These are phyloP conservation scores for Pascua guehoae DNA, from an alignment of 1,284 basidiomycete genomes.

Conservation along the genomic window DNA sequence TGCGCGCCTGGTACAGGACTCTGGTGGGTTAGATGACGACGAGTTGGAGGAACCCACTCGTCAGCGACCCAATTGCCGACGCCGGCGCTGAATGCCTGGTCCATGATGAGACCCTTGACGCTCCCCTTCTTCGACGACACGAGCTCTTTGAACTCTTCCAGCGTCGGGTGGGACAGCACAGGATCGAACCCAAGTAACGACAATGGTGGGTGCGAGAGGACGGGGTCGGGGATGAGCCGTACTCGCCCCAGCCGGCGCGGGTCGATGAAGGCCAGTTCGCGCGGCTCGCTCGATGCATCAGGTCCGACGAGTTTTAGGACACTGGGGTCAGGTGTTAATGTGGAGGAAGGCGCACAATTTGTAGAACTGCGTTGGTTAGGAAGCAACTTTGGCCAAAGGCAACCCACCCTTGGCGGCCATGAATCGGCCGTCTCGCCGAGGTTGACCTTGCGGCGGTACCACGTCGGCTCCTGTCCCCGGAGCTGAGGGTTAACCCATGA, in stretches of 20 bases:
- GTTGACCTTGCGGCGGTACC: conserved; percentile 59
- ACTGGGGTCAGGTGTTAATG: conserved; percentile 45
- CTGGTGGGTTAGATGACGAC: conserved; percentile 46
- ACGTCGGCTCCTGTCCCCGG: conserved; percentile 60
- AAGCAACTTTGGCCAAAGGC: neutral
- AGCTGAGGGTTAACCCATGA: conserved; percentile 52
- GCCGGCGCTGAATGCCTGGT: conserved; percentile 76
- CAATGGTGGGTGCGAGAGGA: conserved; percentile 61
- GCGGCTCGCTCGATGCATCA: conserved; percentile 22
- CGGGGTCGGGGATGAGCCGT: conserved; percentile 60
- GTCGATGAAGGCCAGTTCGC: conserved; percentile 46
- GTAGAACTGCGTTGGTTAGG: conserved; percentile 24
- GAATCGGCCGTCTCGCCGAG: conserved; percentile 53
- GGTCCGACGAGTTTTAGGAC: conserved; percentile 39
- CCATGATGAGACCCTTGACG: conserved; percentile 72
- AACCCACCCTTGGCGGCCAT: conserved; percentile 76
- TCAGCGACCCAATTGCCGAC: conserved; percentile 83
- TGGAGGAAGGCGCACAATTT: conserved; percentile 31
- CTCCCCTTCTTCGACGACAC: conserved; percentile 64
- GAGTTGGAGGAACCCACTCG: conserved; percentile 32
- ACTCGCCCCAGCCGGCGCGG: conserved; percentile 69
- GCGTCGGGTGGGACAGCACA: conserved; percentile 64
- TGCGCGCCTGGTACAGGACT: conserved; percentile 69
- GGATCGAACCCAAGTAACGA: conserved; percentile 74
- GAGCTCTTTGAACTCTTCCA: conserved; percentile 57